Conservation (phyloP, 306 rosid species). For the Alnus glutinosa region DNA sequence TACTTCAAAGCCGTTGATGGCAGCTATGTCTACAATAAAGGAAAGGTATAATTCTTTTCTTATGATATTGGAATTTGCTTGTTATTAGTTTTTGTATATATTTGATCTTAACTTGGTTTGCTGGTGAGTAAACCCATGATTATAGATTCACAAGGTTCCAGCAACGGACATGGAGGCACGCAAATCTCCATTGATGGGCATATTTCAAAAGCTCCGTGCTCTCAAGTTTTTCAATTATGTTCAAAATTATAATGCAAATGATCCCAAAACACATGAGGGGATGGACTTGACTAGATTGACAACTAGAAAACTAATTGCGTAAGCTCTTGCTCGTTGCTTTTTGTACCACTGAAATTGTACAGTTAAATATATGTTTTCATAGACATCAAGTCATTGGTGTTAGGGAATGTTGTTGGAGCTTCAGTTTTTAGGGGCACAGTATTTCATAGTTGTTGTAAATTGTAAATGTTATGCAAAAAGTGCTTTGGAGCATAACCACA, state of each 20-base stretch:
- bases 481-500: neutral
- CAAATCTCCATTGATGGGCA: constrained; percentile 92
- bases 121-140: constrained; percentile 21
- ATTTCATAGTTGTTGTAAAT: neutral
- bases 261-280: constrained; percentile 89
- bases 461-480: neutral
- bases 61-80: neutral
- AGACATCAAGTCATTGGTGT: neutral
- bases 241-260: constrained; percentile 69
- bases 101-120: constrained; percentile 13
- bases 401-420: neutral
- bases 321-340: constrained; percentile 31
- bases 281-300: constrained; percentile 85
- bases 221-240: constrained; percentile 90
- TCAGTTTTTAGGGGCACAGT: neutral
- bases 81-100: constrained; percentile 2
- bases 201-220: constrained; percentile 92
- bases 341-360: neutral
- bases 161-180: constrained; percentile 92
- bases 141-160: constrained; percentile 91
- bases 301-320: constrained; percentile 83
- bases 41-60: constrained; percentile 48
- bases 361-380: neutral
- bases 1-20: constrained; percentile 93
- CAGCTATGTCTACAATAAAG: constrained; percentile 64